phyloP scores from a whole-genome alignment of 1,284 basidiomycete genomes.

The Afroboletus lepidellus region DNA sequence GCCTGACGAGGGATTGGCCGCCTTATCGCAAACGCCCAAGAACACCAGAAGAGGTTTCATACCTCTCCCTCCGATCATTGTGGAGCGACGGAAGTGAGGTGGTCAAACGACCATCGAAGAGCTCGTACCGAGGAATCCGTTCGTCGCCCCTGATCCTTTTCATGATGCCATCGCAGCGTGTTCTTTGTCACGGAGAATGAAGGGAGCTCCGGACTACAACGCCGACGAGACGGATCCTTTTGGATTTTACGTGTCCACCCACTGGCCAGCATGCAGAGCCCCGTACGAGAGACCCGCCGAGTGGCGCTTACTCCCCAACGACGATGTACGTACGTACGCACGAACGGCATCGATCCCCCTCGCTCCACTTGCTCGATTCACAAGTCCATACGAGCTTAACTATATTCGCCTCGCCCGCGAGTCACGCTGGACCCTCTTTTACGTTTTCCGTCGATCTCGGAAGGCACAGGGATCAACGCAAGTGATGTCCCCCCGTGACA shows the following conservation, averaged over 20 bases:
- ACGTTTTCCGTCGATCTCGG: conserved; percentile 30
- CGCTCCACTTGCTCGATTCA: too few species aligned
- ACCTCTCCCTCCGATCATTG: conserved; percentile 37
- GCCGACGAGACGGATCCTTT: too few species aligned
- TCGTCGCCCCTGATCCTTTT: not conserved
- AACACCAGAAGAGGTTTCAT: conserved; percentile 2
- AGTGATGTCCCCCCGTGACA: conserved; percentile 5
- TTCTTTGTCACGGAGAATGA: conserved; percentile 45
- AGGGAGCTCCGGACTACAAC: conserved; percentile 25
- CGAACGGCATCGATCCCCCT: too few species aligned
- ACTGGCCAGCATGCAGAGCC: too few species aligned
- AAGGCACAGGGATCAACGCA: conserved; percentile 32
- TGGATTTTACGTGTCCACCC: too few species aligned
- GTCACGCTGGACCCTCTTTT: not conserved
- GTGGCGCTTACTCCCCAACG: too few species aligned
- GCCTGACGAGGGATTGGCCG: not conserved
- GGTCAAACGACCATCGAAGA: conserved; percentile 32
- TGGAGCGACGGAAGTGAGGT: conserved; percentile 33
- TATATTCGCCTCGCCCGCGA: too few species aligned
- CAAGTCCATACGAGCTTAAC: too few species aligned
- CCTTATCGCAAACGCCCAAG: not conserved
- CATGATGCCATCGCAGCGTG: conserved; percentile 37
- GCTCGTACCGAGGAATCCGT: conserved; percentile 1
- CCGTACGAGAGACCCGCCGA: too few species aligned
- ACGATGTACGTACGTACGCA: too few species aligned